Base-by-base conservation (phyloP, 2,329 filamentous ascomycete genomes). In the Diaporthe citri region DNA sequence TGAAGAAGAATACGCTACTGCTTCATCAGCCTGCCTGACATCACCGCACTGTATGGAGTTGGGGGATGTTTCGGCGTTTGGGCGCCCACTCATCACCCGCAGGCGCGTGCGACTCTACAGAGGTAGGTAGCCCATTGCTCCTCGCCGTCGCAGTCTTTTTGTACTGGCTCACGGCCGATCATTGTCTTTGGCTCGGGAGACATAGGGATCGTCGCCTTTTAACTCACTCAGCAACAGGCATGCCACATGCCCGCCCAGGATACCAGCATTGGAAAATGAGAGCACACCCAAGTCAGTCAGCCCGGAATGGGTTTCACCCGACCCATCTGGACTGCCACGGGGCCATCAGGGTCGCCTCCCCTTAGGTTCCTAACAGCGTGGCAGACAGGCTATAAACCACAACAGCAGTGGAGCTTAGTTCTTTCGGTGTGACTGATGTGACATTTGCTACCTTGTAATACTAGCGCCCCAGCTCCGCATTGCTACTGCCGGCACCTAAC, bases 171-270 rank as follows among this genome's bases (percentile, higher is more conserved):
- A 43, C 20, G 62, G 62, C 22, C 62, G 46, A 52, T 52, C 62
- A 39, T n/a, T 20, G 62, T 36, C n/a, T 43, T 25, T 20, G 25
- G 31, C 43, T 51, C 62, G 62, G 43, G 62, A 67, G 43, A 48
- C 62, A 34, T 67, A 67, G 62, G 28, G 62, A 52, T 67, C 62
- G 46, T 67, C 46, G 46, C 46, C 43, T 28, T 28, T 55, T 25
- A 41, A 60, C 62, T 66, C 60, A 48, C 41, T 34, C 25, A 48
- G 60, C 41, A 66, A 66, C 60, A 66, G 60, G 60, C 41, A 66
- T 48, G 41, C 60, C 60, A 66, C 60, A 66, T 66, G 60, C 43
- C 41, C 28, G 41, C 28, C 41, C 41, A 66, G 60, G 41, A 66
- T 66, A 48, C 41, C 59, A 25, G 7, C 41, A 64, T 22, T 64